Evolutionary conservation across 306 rosid species (phyloP).

Genomic region (Prunus mume): DNA sequence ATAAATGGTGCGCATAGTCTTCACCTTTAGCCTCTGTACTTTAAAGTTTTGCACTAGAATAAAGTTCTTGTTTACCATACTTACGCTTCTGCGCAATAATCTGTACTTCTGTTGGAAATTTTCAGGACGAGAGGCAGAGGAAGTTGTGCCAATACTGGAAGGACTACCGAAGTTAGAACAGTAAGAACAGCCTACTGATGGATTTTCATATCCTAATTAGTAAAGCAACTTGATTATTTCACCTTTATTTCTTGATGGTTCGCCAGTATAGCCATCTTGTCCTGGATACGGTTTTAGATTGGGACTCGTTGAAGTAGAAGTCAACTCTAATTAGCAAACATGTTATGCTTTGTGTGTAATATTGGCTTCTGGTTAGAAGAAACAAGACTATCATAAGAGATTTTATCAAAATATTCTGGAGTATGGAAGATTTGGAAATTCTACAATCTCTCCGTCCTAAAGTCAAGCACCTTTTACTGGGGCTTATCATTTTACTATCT

Average conservation of each 20-base stretch:
- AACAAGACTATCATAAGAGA: neutral
- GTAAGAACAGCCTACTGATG: constrained; percentile 41
- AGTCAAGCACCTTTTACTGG: neutral
- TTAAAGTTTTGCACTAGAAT: constrained; percentile 6
- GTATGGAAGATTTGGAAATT: neutral
- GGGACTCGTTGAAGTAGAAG: neutral
- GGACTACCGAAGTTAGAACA: constrained; percentile 89
- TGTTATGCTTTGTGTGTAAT: neutral
- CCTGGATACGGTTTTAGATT: neutral
- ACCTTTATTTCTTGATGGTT: neutral
- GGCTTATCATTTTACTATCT: neutral
- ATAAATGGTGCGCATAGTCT: constrained; percentile 63
- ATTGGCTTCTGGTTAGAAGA: neutral
- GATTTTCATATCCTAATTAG: neutral
- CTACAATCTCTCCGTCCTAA: neutral
- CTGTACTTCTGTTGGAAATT: constrained; percentile 6
- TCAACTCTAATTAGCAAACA: neutral
- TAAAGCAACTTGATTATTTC: neutral
- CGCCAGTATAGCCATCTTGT: neutral
- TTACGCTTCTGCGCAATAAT: constrained; percentile 14
- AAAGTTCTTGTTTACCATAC: neutral
- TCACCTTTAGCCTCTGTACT: neutral
- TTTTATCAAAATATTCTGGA: neutral
- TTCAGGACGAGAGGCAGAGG: constrained; percentile 91
- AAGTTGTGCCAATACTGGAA: constrained; percentile 80